Evolutionary conservation across 2,329 filamentous ascomycete genomes (phyloP), one percentile per base, ranked within the genome.

Genomic region (Beauveria scarabaeidicola): DNA sequence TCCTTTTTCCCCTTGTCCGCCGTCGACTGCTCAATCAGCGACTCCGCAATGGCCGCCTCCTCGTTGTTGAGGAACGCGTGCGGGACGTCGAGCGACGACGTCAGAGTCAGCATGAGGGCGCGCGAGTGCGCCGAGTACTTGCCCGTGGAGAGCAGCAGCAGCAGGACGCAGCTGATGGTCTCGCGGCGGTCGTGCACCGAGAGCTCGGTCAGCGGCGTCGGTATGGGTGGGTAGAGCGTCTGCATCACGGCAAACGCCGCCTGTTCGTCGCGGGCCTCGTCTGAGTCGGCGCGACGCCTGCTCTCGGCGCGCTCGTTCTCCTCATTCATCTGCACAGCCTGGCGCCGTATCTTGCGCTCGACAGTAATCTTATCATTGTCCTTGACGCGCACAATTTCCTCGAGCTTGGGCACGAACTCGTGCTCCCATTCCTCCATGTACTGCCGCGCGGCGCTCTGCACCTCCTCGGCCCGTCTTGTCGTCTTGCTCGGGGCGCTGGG

Each of bases 381-480:
- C 11, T 78, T 72, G 3, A 77, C 74, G 13, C 81, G 76, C 13
- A 86, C 73, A 3, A 91, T 81, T 65, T 93, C 87, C 52, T 84
- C 85, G 1, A 96, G 77, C 48, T 87, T 82, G 19, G 79, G 74
- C n/a, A 91, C 77, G 1, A 93, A 85, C 36, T 84, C 80, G 27
- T 83, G 80, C 61, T 85, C 79, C 92, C 91, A 96, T n/a, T 85
- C 81, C 63, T 91, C 85, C 66, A 92, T 90, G 67, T 89, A 83
- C 47, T 79, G 75, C 13, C 94, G 71, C 1, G 88, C 84, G 5
- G 83, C 82, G 27, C 68, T 70, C 23, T 79, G 74, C 15, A 82
- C 69, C 5, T 66, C 63, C 13, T 68, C 59, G 1, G 71, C 68
- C 25, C 47, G 47, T 54, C 43, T n/a, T 32, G 47, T 55, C 8